Base-by-base conservation (phyloP, 495 filamentous ascomycete species). In the Daldinia caldariorum region DNA sequence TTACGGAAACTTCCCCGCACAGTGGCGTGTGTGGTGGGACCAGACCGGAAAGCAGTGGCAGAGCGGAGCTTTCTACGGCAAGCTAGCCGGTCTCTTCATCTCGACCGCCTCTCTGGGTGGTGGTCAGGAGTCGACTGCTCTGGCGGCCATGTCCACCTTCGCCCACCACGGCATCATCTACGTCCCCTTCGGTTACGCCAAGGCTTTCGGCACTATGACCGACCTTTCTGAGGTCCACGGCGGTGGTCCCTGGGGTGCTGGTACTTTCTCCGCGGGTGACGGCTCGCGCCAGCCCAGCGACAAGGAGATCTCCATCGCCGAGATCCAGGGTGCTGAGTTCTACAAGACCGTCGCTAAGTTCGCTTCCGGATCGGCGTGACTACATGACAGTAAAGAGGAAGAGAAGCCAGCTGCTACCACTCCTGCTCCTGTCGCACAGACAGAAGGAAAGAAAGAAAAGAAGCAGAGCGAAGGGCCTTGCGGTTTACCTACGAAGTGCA, bases 1-100 rank as follows among this genome's bases (percentile, higher is more conserved):
- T 62, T 99, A 92, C 83, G 95, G 95, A 79, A 99, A 97, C 88
- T 97, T 97, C 86, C 94, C 95, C 43, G 94, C 90, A 31, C 95
- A 99, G 82, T 98, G 91, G 91, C 97, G 94, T 51, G 73, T 88
- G 47, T 96, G 94, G 87, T 94, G 90, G 90, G 92, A 96, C 84
- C 83, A 85, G 79, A 91, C 91, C 29, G 92, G 92, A 74, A 81
- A 85, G 76, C 89, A 91, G 74, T 93, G 91, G 90, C 72, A 78
- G 39, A 76, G 79, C 16, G 93, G 94, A 66, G 90, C 86, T 70
- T 94, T 87, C 86, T 90, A 87, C 84, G 93, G 92, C 81, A 99
- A 98, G 87, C 91, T 92, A 71, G 95, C 90, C 55, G 94, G 95
- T 78, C 62, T 97, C 53, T 99, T 99, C 87, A 77, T 99, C 80